Evolutionary conservation across 495 filamentous ascomycete species (phyloP).

Genomic region (Parathielavia appendiculata): DNA sequence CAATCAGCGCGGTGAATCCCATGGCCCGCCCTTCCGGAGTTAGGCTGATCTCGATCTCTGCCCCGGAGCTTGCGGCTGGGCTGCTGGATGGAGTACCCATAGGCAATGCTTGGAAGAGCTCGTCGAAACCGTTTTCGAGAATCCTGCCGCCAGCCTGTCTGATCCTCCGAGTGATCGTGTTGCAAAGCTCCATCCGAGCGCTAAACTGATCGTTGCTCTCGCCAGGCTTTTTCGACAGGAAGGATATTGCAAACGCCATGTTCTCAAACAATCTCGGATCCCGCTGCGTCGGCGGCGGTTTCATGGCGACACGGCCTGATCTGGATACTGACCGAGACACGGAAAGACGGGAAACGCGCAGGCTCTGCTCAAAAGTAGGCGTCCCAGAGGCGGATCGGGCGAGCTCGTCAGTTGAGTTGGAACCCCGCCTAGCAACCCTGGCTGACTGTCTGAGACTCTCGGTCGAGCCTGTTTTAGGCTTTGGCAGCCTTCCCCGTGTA

Average conservation of each 20-base stretch:
- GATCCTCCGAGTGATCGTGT: slow-evolving; percentile 42
- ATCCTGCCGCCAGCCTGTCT: slow-evolving; percentile 63
- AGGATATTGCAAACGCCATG: slow-evolving; percentile 79
- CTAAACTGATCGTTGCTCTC: slow-evolving; percentile 49
- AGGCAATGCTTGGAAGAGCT: slow-evolving; percentile 62
- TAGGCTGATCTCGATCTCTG: slow-evolving; percentile 29
- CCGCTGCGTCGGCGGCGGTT: slow-evolving; percentile 5
- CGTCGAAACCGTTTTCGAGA: slow-evolving; percentile 72
- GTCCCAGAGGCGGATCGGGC: slow-evolving; percentile 25
- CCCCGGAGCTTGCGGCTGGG: slow-evolving; percentile 16
- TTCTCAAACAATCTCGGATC: slow-evolving; percentile 53
- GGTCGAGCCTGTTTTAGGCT: slow-evolving; percentile 21
- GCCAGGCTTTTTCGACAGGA: slow-evolving; percentile 47
- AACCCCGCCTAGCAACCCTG: slow-evolving; percentile 25
- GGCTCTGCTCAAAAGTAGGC: slow-evolving; percentile 32
- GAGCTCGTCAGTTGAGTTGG: slow-evolving; percentile 41
- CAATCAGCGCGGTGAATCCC: slow-evolving; percentile 80
- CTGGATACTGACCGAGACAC: slow-evolving; percentile 15
- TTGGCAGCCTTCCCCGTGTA: slow-evolving; percentile 21
- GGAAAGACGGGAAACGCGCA: slow-evolving; percentile 22
- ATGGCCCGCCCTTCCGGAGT: slow-evolving; percentile 47
- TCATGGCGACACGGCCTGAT: slow-evolving; percentile 11
- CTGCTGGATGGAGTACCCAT: slow-evolving; percentile 22
- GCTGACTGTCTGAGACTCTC: slow-evolving; percentile 26
- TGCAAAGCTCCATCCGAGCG: slow-evolving; percentile 41